Evolutionary conservation across 768 basidiomycete species (phyloP).

Genomic region (Lactifluus hygrophoroides): DNA sequence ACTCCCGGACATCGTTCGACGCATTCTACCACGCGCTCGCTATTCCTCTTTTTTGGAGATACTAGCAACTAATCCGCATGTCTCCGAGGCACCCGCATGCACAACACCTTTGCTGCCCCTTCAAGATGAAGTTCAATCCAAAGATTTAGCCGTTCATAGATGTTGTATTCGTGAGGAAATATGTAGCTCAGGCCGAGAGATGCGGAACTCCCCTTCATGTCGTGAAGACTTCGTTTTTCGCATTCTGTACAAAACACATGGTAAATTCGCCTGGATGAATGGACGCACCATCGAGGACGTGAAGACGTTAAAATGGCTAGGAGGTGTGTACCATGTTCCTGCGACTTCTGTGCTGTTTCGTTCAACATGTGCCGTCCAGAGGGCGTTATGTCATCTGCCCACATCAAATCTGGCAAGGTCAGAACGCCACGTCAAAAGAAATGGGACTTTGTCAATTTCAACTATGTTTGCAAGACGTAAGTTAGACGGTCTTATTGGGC

Average conservation of each 20-base stretch:
- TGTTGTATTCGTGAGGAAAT: neutral
- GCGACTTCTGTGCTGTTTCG: neutral
- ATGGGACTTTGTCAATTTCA: neutral
- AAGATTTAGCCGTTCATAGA: neutral
- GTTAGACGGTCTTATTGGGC: neutral
- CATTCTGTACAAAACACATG: constrained; percentile 14
- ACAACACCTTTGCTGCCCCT: neutral
- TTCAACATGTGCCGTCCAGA: neutral
- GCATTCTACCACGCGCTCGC: constrained; percentile 10
- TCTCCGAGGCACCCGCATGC: neutral
- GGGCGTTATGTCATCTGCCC: constrained; percentile 14
- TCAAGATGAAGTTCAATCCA: neutral
- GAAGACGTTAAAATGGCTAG: constrained; percentile 9
- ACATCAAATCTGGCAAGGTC: constrained; percentile 14
- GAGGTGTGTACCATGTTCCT: neutral
- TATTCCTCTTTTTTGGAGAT: constrained; percentile 14
- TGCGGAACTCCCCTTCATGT: neutral
- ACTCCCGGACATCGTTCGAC: constrained; percentile 11
- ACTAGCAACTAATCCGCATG: neutral
- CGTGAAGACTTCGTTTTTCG: constrained; percentile 9
- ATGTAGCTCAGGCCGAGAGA: neutral
- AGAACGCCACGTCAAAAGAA: neutral
- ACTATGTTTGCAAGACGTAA: constrained; percentile 17
- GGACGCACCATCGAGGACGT: constrained; percentile 10
- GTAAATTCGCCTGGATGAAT: constrained; percentile 15